Percentiles rank a stretch among this genome's conserved stretches.
phyloP scores from a whole-genome alignment of 2,329 filamentous ascomycete genomes.

The Trichoderma sp. region DNA sequence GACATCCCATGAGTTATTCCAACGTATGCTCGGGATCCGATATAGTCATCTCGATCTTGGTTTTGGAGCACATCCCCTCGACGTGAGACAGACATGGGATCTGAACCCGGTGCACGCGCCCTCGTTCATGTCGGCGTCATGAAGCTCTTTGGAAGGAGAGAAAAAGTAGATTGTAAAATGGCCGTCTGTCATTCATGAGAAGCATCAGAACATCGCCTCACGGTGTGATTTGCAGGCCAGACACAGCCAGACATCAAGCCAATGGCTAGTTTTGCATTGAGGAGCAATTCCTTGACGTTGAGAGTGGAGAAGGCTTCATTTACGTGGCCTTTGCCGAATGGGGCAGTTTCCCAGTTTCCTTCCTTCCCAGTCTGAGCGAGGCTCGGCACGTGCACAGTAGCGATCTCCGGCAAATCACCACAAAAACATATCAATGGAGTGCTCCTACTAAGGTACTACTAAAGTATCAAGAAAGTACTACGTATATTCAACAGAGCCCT shows the following conservation, averaged over 20 bases:
- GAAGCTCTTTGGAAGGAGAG: not conserved
- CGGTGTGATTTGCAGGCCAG: no score
- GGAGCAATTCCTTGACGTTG: not conserved
- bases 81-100: not conserved
- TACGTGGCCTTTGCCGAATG: conserved; percentile 15
- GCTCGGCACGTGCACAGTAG: conserved; percentile 5
- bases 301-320: conserved; percentile 13
- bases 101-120: not conserved
- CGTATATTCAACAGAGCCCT: not conserved
- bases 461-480: not conserved
- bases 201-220: not conserved
- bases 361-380: not conserved
- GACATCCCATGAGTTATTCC: not conserved
- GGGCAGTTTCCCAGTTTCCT: not conserved
- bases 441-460: no score
- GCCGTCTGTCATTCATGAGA: not conserved
- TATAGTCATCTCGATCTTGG: not conserved
- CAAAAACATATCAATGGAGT: not conserved
- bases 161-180: not conserved
- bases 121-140: not conserved
- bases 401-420: not conserved
- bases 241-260: not conserved
- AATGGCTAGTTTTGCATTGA: not conserved
- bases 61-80: not conserved
- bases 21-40: not conserved